Evolutionary conservation across 805 yeast genomes (phyloP).

Genomic region (Starmerella bacillaris): DNA sequence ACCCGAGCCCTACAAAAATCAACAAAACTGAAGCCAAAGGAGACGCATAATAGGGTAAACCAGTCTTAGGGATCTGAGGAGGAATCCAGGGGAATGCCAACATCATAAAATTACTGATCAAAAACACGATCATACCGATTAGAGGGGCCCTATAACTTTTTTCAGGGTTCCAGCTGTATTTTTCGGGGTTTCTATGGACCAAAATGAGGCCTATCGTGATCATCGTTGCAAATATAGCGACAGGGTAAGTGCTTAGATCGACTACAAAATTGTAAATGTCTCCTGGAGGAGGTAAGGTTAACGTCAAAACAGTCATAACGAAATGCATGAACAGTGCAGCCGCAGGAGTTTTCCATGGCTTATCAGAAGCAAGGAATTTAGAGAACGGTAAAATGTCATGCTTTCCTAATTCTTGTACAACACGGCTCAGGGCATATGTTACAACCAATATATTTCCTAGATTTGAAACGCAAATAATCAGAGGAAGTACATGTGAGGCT

Average conservation of each 20-base stretch:
- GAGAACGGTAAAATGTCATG: slow-evolving; percentile 36
- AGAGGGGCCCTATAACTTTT: slow-evolving; percentile 9
- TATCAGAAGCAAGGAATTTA: slow-evolving; percentile 27
- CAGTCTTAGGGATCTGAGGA: slow-evolving; percentile 27
- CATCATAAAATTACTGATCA: slow-evolving; percentile 32
- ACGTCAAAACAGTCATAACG: slow-evolving; percentile 35
- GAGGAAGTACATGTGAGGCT: slow-evolving; percentile 34
- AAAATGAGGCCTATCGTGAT: slow-evolving; percentile 38
- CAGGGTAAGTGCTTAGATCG: slow-evolving; percentile 46
- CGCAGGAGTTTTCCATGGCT: slow-evolving; percentile 24
- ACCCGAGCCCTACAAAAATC: slow-evolving; percentile 28
- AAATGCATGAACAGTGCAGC: slow-evolving; percentile 38
- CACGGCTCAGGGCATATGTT: slow-evolving; percentile 41
- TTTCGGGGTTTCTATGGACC: slow-evolving; percentile 27
- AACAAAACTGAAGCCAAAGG: slow-evolving; percentile 37
- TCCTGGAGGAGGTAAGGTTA: slow-evolving; percentile 43
- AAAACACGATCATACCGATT: slow-evolving; percentile 24
- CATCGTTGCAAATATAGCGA: slow-evolving; percentile 38
- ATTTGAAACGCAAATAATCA: slow-evolving; percentile 42
- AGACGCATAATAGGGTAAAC: slow-evolving; percentile 40
- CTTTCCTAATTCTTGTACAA: slow-evolving; percentile 39
- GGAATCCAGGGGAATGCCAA: slow-evolving; percentile 41
- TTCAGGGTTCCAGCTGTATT: slow-evolving; percentile 25
- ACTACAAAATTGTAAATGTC: slow-evolving; percentile 47
- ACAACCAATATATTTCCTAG: slow-evolving; percentile 51